A percentile compares a stretch with the other conserved stretches of the same genome.
Conservation (phyloP, 306 rosid species). For the Malus orientalis region DNA sequence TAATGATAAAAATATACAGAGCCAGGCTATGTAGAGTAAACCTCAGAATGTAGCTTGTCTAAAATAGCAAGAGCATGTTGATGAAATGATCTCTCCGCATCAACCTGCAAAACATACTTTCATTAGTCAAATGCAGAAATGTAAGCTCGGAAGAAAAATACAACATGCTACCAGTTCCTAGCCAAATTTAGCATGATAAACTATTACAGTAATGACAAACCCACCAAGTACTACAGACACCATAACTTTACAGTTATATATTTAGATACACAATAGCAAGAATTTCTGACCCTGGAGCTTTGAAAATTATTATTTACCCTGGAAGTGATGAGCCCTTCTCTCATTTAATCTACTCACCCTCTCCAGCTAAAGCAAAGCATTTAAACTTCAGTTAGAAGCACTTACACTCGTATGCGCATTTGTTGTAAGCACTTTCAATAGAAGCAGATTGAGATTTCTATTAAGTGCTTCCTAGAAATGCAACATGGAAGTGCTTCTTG, state of each 20-base stretch:
- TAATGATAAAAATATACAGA: conserved; percentile 17
- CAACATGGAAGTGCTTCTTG: too few species aligned
- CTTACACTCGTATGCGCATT: too few species aligned
- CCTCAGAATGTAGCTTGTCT: conserved; percentile 72
- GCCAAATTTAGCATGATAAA: neutral
- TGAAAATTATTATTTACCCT: neutral
- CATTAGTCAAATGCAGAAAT: neutral
- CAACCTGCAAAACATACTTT: conserved; percentile 41
- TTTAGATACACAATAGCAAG: neutral
- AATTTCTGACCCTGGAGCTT: neutral
- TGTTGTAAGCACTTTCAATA: too few species aligned
- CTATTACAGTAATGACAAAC: neutral
- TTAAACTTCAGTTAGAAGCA: neutral
- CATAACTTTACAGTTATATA: neutral
- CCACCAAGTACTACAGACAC: neutral
- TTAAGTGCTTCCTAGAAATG: too few species aligned
- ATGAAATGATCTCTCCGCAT: conserved; percentile 80
- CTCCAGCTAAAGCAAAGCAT: neutral
- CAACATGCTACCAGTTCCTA: neutral
- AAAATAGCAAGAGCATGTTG: conserved; percentile 61
- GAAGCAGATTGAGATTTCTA: too few species aligned
- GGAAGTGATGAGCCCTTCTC: neutral
- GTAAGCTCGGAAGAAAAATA: neutral
- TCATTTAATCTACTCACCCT: neutral
- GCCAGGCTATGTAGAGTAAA: conserved; percentile 21